Percentiles rank a stretch among this genome's conserved stretches.
phyloP scores from a whole-genome alignment of 371 early-diverging fungal genomes.

The Zancudomyces culisetae region DNA sequence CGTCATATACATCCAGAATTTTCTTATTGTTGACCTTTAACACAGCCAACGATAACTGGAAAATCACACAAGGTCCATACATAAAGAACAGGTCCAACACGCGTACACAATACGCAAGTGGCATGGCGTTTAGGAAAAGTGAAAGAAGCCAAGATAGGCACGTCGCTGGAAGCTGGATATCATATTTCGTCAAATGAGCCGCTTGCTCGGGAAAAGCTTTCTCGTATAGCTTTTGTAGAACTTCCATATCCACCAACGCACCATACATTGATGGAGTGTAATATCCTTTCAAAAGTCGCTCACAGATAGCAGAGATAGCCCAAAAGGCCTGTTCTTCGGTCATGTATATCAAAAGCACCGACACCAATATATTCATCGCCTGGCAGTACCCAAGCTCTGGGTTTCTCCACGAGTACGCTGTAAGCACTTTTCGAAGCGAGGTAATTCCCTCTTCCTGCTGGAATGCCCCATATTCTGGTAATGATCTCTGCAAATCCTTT shows the following conservation, averaged over 20 bases:
- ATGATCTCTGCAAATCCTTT: conserved; percentile 79
- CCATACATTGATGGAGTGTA: conserved; percentile 96
- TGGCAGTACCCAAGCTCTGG: conserved; percentile 94
- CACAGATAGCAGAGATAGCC: conserved; percentile 71
- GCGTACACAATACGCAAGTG: conserved; percentile 64
- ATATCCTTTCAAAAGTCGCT: conserved; percentile 79
- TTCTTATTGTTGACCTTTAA: conserved; percentile 82
- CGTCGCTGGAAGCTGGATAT: conserved; percentile 86
- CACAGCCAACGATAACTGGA: conserved; percentile 80
- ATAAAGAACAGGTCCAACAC: conserved; percentile 85
- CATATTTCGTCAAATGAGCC: conserved; percentile 57
- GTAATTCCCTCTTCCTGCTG: conserved; percentile 81
- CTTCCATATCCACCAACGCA: conserved; percentile 81
- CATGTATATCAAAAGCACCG: conserved; percentile 78
- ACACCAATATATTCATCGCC: conserved; percentile 95
- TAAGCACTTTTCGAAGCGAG: conserved; percentile 69
- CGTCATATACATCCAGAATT: conserved; percentile 65
- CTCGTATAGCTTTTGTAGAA: conserved; percentile 73
- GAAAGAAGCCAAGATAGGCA: conserved; percentile 93
- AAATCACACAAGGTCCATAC: conserved; percentile 82
- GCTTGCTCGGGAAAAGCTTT: conserved; percentile 58
- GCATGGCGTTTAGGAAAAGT: conserved; percentile 84
- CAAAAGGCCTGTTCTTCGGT: conserved; percentile 95
- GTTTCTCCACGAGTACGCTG: conserved; percentile 65
- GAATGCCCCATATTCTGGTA: conserved; percentile 88